Conservation (phyloP, 23 red algal genomes). For the Gracilariopsis chorda region DNA sequence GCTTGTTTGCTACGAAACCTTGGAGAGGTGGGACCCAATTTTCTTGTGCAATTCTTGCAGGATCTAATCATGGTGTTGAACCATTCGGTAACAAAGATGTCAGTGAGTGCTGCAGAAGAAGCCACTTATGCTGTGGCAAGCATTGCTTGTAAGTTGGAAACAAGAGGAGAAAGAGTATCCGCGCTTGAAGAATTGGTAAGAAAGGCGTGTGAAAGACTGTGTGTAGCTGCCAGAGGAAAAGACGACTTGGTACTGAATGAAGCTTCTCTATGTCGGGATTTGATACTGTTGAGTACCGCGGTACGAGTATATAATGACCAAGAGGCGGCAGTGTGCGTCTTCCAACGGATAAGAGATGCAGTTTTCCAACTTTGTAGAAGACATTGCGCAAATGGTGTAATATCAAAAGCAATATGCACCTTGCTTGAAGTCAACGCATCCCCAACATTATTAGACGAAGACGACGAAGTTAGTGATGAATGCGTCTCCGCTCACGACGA, state of each 20-base stretch:
- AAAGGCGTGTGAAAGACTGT: conserved; percentile 10
- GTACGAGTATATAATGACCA: conserved; percentile 21
- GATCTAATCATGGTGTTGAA: background rate
- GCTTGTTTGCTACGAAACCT: background rate
- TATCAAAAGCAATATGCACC: conserved; percentile 23
- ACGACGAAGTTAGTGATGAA: background rate
- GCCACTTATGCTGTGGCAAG: background rate
- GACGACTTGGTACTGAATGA: background rate
- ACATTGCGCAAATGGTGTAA: background rate
- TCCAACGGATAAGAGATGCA: background rate
- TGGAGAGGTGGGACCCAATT: background rate
- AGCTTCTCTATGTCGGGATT: background rate
- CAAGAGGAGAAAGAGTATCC: background rate
- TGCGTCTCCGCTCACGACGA: background rate
- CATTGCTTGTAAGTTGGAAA: background rate
- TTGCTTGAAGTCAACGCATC: conserved; percentile 1
- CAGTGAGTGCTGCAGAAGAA: background rate
- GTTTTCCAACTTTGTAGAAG: background rate
- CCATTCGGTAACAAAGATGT: background rate
- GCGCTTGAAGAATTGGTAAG: background rate
- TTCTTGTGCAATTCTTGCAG: background rate
- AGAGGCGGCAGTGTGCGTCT: background rate
- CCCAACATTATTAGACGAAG: conserved; percentile 30
- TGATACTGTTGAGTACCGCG: background rate
- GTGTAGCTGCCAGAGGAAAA: background rate